These are phyloP conservation scores for Malassezia yamatoensis DNA, from an alignment of 1,284 basidiomycete genomes.

Conservation along the genomic window DNA sequence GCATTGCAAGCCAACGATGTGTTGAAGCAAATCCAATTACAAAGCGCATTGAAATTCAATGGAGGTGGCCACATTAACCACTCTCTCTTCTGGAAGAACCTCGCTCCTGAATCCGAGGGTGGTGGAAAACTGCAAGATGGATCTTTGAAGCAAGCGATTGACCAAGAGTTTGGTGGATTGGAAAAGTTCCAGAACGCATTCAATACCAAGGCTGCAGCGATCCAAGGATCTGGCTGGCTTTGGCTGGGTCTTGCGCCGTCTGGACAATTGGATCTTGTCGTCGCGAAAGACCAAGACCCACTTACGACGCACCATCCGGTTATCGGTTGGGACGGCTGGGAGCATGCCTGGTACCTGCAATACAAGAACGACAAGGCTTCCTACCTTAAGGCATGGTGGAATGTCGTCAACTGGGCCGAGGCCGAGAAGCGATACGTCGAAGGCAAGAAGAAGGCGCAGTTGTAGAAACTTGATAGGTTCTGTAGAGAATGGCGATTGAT, in stretches of 20 bases:
- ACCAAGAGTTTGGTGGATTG: slow-evolving; percentile 72
- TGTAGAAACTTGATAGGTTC: slow-evolving; percentile 1
- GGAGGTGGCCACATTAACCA: slow-evolving; percentile 69
- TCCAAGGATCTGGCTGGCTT: slow-evolving; percentile 97
- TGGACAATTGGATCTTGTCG: slow-evolving; percentile 64
- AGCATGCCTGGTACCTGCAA: slow-evolving; percentile 56
- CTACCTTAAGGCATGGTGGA: slow-evolving; percentile 21
- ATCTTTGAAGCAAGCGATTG: slow-evolving; percentile 68
- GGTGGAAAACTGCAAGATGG: slow-evolving; percentile 59
- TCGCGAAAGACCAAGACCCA: slow-evolving; percentile 94
- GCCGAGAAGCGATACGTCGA: slow-evolving; percentile 16
- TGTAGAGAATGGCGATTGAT: too few relatives aligned
- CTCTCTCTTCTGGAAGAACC: slow-evolving; percentile 95
- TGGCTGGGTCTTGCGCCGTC: slow-evolving; percentile 58
- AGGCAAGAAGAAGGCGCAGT: slow-evolving; percentile 15
- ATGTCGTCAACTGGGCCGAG: slow-evolving; percentile 19
- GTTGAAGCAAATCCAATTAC: slow-evolving; percentile 73
- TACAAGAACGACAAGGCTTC: slow-evolving; percentile 35
- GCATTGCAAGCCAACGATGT: slow-evolving; percentile 57
- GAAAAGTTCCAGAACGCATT: slow-evolving; percentile 67
- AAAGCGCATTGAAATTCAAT: slow-evolving; percentile 79
- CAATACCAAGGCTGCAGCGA: slow-evolving; percentile 76
- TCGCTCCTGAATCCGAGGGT: slow-evolving; percentile 39
- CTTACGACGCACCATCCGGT: slow-evolving; percentile 74
- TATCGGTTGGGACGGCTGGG: slow-evolving; percentile 95